Base-by-base conservation (phyloP, 2,329 filamentous ascomycete species). In the Fusarium sp. region DNA sequence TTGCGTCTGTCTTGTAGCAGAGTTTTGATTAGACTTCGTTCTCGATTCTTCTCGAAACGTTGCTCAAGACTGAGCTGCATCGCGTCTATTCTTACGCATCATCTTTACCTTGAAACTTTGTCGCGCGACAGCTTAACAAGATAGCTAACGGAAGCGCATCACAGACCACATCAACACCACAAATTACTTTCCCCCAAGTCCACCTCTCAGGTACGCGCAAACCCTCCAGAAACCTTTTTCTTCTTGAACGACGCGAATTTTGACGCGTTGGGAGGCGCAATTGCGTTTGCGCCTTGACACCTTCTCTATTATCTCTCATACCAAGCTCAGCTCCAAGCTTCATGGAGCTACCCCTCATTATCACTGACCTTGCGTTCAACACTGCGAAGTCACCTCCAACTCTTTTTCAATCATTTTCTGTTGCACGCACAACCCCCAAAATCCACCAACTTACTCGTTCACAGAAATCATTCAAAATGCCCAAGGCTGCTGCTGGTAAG, bases 401-500 rank as follows among this genome's bases (percentile, higher is more conserved):
- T 15, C 38, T 22, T 17, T 41, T n/a, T 17, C 5, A 42, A 20
- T 41, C 17, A 25, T 29, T 29, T 44, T 31, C 29, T 39, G 62
- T 55, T 11, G 15, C 57, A 25, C 42, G 10, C 18, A 38, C 31
- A 13, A 53, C 38, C 29, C 33, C 29, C 44, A 13, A 13, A 45
- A 62, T 33, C 41, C 33, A 36, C 22, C 57, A 49, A 65, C 60
- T 74, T 55, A 77, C 71, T 67, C 56, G 35, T 27, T 50, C 56
- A 73, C 71, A 82, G 79, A 77, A 74, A 74, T 77, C 68, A 66
- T 61, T 78, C 84, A 88, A 78, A 72, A 90, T 90, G 88, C 87
- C 88, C 77, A 90, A 90, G 84, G 87, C 86, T 77, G 81, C 86
- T 76, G 71, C 80, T 64, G 74, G 74, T 50, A 90, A 89, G 84